Base-by-base conservation (phyloP, 306 rosid species). In the Leucaena leucocephala region DNA sequence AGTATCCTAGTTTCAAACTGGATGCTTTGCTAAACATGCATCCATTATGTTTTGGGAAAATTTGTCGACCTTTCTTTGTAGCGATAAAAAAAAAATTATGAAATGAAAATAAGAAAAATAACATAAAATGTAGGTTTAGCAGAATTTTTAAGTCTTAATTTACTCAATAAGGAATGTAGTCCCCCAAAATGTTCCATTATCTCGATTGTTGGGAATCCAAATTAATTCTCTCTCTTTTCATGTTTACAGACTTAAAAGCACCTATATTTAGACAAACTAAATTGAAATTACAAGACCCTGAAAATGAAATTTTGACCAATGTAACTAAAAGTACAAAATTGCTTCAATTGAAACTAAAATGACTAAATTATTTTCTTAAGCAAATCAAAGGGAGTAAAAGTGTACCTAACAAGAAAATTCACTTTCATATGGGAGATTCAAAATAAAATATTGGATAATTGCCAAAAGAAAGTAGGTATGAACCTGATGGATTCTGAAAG, bases 401-500 rank as follows among this genome's bases (percentile, higher is more conserved):
- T 58, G 65, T 16, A 58, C 58, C 58, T 54, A n/a, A 54, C 59
- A 54, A 17, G 59, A 54, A 54, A n/a, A 54, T 54, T 54, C 59
- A 54, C 11, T 54, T 54, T 54, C 59, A n/a, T 54, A n/a, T 48
- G 59, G 59, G 10, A 54, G 35, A 57, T 57, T 7, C 59, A 62
- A 73, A 65, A 17, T 54, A 7, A 54, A 16, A 58, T 34, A 46
- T 45, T 38, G 63, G 36, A 58, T 48, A 72, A 68, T 63, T 55
- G 46, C 76, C 72, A 57, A 40, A 57, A 40, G 27, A 42, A n/a
- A 65, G 73, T 7, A 5, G 52, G 54, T 11, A 68, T 84, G 54
- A 55, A 93, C 98, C 98, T 95, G 98, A 84, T 95, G 98, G 76
- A 95, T 91, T 85, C 98, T 88, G 82, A 95, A 95, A 65, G 98